Conservation (phyloP, 2,329 filamentous ascomycete species). For the Beauveria bassiana region DNA sequence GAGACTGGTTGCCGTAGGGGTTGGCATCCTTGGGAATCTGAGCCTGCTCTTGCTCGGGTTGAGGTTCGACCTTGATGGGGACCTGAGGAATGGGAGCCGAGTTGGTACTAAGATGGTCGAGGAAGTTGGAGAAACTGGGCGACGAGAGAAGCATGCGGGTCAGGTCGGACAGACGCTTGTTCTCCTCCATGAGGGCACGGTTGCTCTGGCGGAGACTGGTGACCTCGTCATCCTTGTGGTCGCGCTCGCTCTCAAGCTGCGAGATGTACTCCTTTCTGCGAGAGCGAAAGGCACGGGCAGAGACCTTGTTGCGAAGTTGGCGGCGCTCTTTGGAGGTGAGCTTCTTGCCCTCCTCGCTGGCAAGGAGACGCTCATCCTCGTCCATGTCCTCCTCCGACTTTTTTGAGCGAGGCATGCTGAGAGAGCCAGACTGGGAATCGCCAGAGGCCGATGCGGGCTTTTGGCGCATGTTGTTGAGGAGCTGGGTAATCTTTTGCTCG, state of each 20-base stretch:
- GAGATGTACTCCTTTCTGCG: constrained; percentile 97
- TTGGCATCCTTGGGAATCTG: constrained; percentile 59
- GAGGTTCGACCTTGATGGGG: constrained; percentile 30
- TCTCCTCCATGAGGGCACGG: constrained; percentile 74
- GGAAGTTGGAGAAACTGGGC: constrained; percentile 72
- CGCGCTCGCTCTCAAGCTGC: constrained; percentile 86
- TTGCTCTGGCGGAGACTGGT: constrained; percentile 76
- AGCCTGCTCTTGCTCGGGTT: constrained; percentile 37
- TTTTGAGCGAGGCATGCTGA: constrained; percentile 65
- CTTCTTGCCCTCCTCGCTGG: constrained; percentile 98
- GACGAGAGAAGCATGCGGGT: constrained; percentile 77
- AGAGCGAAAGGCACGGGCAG: constrained; percentile 94
- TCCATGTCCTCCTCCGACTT: constrained; percentile 99
- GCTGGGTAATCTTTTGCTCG: constrained; percentile 88
- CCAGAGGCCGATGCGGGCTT: constrained; percentile 51
- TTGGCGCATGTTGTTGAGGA: constrained; percentile 86
- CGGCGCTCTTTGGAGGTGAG: constrained; percentile 95
- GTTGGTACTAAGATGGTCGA: constrained; percentile 61
- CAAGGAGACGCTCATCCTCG: constrained; percentile 85
- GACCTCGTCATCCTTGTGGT: constrained; percentile 74
- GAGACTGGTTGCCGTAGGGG: constrained; percentile 47
- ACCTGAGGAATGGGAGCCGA: constrained; percentile 37
- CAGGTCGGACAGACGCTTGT: constrained; percentile 68
- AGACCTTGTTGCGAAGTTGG: constrained; percentile 98
- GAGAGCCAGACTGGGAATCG: constrained; percentile 38